Evolutionary conservation across 2,329 filamentous ascomycete genomes (phyloP).

Genomic region (Aureobasidium sp.): DNA sequence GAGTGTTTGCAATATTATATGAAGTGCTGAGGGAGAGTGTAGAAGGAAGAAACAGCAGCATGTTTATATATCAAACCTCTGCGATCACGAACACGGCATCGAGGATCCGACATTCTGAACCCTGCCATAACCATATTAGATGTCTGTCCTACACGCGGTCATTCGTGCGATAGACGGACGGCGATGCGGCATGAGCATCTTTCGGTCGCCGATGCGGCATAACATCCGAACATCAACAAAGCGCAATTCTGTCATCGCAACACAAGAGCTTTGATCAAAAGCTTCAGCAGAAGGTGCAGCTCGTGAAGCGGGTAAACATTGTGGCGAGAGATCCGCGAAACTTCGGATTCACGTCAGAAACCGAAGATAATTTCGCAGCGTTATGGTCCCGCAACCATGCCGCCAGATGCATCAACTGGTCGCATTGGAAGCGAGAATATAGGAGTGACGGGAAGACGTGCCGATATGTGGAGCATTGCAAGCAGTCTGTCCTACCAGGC

Average conservation of each 20-base stretch:
- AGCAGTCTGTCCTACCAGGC: background rate
- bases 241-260: background rate
- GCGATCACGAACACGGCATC: background rate
- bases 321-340: no score
- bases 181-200: background rate
- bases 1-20: background rate
- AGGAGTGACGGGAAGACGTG: constrained; percentile 1
- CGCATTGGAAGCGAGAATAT: background rate
- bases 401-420: background rate
- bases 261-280: background rate
- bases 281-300: no score
- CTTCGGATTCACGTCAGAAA: no score
- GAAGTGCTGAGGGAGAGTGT: background rate
- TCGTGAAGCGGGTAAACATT: no score
- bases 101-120: background rate
- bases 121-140: background rate
- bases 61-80: constrained; percentile 4
- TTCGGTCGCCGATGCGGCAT: background rate
- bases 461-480: background rate
- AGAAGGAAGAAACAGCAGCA: background rate
- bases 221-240: background rate
- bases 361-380: no score
- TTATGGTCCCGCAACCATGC: no score
- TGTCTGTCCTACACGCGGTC: background rate
- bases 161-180: background rate